Base-by-base conservation (phyloP, 805 yeast species). In the Zygosaccharomyces lentus region DNA sequence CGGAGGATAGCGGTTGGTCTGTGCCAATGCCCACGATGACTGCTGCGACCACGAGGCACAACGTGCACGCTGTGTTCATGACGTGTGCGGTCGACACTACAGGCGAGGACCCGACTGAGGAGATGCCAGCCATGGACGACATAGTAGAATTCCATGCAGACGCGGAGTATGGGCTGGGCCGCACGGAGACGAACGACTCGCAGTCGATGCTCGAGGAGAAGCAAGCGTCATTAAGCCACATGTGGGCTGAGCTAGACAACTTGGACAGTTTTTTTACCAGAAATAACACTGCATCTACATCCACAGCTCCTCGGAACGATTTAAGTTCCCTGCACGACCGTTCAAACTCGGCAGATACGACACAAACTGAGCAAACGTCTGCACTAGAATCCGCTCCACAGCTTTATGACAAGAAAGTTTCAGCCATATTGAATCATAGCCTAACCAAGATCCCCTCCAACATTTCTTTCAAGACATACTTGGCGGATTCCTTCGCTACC, bases 21-120 rank as follows among this genome's bases (percentile, higher is more conserved):
- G 81, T 95, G 41, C 95, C 98, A 1, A 85, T 87, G 91, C 96
- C 99, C 2, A 87, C 91, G 0, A 80, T 88, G 35, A 83, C 93
- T 1, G 88, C 96, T 0, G 84, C 95, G 0, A 78, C 86, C 12
- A 87, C 98, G 1, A 72, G 97, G 53, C 87, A 87, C 61, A 93
- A 93, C 58, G 95, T 93, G 1, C 98, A 93, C 64, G 90, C 98
- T 0, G 98, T 93, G 2, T 93, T 87, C 61, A 81, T 89, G 25
- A 87, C 96, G 0, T 91, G 97, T 59, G 76, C 77, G 62, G 60
- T 56, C 15, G 57, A 52, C 26, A 48, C 53, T 21, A 31, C 50
- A 2, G 61, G 51, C 2, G 56, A 55, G 13, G 52, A 49, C 6
- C 43, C 45, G 8, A 39, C 51, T 4, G 51, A 53, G 26, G 59